Evolutionary conservation across 2,329 filamentous ascomycete genomes (phyloP).

Genomic region (Penicillium sp.): DNA sequence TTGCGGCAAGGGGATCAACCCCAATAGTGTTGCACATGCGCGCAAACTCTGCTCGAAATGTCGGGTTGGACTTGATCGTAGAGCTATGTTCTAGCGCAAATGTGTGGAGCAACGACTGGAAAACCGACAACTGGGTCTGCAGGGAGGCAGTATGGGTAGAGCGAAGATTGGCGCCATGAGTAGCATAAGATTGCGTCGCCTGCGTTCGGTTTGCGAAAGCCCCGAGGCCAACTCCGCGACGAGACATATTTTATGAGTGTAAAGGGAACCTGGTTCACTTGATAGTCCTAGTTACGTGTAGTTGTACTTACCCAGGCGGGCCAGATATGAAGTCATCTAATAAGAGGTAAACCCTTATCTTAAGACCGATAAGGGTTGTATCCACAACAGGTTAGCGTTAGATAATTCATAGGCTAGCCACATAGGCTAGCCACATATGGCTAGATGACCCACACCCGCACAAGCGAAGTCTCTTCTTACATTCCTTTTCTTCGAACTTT

Average conservation of each 20-base stretch:
- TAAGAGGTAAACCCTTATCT: slow-evolving; percentile 23
- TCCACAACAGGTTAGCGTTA: background rate
- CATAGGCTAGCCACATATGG: background rate
- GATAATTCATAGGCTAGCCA: background rate
- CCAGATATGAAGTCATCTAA: slow-evolving; percentile 22
- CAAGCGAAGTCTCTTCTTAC: slow-evolving; percentile 31
- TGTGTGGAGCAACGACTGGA: slow-evolving; percentile 90
- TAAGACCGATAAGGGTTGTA: slow-evolving; percentile 15
- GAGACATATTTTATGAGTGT: slow-evolving; percentile 38
- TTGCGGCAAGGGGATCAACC: slow-evolving; percentile 84
- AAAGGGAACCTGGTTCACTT: background rate
- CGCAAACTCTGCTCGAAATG: slow-evolving; percentile 93
- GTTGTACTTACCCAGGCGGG: background rate
- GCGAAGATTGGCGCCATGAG: slow-evolving; percentile 83
- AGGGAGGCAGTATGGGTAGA: slow-evolving; percentile 80
- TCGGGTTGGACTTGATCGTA: slow-evolving; percentile 92
- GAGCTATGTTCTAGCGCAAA: slow-evolving; percentile 93
- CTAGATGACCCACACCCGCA: slow-evolving; percentile 33
- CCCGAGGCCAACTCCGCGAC: slow-evolving; percentile 75
- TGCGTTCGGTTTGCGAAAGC: slow-evolving; percentile 84
- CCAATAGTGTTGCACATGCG: slow-evolving; percentile 98
- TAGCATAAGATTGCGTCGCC: slow-evolving; percentile 83
- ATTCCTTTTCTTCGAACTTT: slow-evolving; percentile 21
- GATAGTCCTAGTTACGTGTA: background rate
- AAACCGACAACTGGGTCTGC: slow-evolving; percentile 89